phyloP scores from a whole-genome alignment of 495 filamentous ascomycete genomes.

The Sordaria brevicollis region DNA sequence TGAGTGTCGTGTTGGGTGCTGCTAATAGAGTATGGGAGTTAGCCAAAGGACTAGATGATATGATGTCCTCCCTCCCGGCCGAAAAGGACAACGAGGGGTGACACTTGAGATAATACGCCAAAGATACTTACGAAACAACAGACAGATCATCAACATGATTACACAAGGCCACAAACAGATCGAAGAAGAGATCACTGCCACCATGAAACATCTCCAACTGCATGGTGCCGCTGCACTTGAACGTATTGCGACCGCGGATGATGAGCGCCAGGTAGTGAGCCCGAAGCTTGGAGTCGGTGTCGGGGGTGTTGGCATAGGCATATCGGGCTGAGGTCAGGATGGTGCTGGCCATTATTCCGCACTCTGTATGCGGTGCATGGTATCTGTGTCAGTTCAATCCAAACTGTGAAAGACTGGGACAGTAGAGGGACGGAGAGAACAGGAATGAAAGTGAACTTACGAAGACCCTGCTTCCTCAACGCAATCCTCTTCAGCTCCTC shows the following conservation, averaged over 20 bases:
- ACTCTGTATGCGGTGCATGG: constrained; percentile 36
- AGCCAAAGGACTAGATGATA: not conserved
- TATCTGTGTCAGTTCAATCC: not conserved
- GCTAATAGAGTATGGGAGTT: not conserved
- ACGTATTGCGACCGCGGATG: constrained; percentile 71
- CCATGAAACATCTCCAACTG: constrained; percentile 87
- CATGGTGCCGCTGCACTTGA: constrained; percentile 94
- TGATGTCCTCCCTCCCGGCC: not conserved
- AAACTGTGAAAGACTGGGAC: not conserved
- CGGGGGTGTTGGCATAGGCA: constrained; percentile 81
- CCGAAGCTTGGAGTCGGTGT: constrained; percentile 76
- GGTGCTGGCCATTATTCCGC: constrained; percentile 71
- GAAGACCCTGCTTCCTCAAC: constrained; percentile 74
- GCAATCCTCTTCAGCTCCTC: constrained; percentile 74
- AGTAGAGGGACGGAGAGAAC: not conserved
- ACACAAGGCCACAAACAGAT: constrained; percentile 85
- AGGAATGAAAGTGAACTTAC: constrained; percentile 21
- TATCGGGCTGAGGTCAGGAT: constrained; percentile 77
- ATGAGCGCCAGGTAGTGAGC: constrained; percentile 91
- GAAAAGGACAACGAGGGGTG: constrained; percentile 21
- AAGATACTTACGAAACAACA: constrained; percentile 31
- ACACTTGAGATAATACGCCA: not conserved
- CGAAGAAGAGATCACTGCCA: constrained; percentile 74
- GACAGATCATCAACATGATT: constrained; percentile 70
- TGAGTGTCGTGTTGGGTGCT: not conserved